Percentiles rank a stretch among this genome's conserved stretches.
These are phyloP conservation scores for Sugiyamaella floridensis DNA, from an alignment of 805 yeast genomes.

Conservation along the genomic window DNA sequence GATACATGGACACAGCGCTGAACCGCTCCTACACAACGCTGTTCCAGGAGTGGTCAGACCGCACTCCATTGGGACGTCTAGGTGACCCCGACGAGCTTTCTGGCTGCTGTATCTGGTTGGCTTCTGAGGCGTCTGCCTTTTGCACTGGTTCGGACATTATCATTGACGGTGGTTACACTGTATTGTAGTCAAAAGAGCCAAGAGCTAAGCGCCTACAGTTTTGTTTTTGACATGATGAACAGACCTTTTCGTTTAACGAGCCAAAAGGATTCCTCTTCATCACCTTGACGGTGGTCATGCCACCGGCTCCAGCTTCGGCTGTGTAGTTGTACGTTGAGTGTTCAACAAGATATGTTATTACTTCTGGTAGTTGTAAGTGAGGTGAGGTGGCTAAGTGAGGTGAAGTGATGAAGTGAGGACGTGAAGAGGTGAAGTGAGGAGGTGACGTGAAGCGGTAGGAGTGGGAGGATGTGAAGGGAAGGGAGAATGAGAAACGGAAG, in stretches of 20 bases:
- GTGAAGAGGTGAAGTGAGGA: not conserved
- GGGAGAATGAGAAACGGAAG: too few relatives aligned
- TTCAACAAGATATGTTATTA: not conserved
- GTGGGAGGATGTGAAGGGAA: not conserved
- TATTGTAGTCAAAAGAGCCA: conserved; percentile 22
- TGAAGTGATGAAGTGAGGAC: too few relatives aligned
- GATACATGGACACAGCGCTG: conserved; percentile 64
- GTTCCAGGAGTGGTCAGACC: conserved; percentile 51
- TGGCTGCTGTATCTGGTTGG: conserved; percentile 57
- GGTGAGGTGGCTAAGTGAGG: not conserved
- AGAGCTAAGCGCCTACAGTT: not conserved
- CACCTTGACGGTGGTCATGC: too few relatives aligned
- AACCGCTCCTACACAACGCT: conserved; percentile 51
- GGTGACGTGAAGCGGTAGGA: too few relatives aligned
- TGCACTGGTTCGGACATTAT: conserved; percentile 62
- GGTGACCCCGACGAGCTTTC: conserved; percentile 67
- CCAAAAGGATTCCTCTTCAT: too few relatives aligned
- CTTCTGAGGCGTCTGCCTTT: conserved; percentile 49
- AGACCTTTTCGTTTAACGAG: not conserved
- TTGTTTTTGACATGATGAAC: not conserved
- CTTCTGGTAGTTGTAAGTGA: not conserved
- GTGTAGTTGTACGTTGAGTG: not conserved
- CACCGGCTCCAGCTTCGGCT: too few relatives aligned
- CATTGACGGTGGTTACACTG: conserved; percentile 55
- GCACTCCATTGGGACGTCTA: conserved; percentile 61